Evolutionary conservation across 2,329 filamentous ascomycete genomes (phyloP).

Genomic region (Leptographium galeiforme): DNA sequence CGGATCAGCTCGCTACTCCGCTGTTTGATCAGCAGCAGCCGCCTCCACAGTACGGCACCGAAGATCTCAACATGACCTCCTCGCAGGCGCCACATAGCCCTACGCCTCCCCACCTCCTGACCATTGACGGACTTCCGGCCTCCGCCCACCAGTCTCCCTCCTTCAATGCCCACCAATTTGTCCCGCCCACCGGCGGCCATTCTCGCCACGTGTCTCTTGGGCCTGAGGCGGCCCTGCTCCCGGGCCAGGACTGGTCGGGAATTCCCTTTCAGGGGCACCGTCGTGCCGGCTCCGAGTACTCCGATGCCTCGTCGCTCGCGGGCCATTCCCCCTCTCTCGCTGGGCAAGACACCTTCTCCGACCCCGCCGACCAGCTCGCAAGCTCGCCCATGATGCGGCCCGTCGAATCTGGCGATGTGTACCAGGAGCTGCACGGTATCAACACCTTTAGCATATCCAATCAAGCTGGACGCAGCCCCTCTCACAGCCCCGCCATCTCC

Average conservation of each 20-base stretch:
- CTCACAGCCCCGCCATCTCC: conserved; percentile 57
- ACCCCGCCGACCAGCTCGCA: conserved; percentile 54
- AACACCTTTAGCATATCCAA: conserved; percentile 66
- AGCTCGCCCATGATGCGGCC: conserved; percentile 72
- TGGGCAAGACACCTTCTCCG: conserved; percentile 66
- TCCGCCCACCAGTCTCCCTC: conserved; percentile 44
- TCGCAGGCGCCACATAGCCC: conserved; percentile 42
- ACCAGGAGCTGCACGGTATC: conserved; percentile 66
- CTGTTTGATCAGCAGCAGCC: conserved; percentile 43
- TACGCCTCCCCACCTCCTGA: conserved; percentile 39
- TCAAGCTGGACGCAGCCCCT: conserved; percentile 57
- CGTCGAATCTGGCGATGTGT: conserved; percentile 52
- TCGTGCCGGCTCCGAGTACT: conserved; percentile 78
- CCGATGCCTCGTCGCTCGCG: conserved; percentile 75
- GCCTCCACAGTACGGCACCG: conserved; percentile 23
- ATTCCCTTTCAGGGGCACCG: conserved; percentile 67
- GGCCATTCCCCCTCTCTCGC: conserved; percentile 65
- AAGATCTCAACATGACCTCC: conserved; percentile 40
- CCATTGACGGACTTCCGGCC: conserved; percentile 25
- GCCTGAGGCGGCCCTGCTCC: conserved; percentile 42
- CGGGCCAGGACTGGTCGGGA: conserved; percentile 39
- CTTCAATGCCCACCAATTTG: conserved; percentile 43
- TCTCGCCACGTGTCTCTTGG: conserved; percentile 44
- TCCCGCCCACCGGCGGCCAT: conserved; percentile 30
- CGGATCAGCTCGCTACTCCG: conserved; percentile 47